Percentiles rank a stretch among this genome's conserved stretches.
Evolutionary conservation across 2,329 filamentous ascomycete genomes (phyloP).

Genomic region (Microcyclosporella mali): DNA sequence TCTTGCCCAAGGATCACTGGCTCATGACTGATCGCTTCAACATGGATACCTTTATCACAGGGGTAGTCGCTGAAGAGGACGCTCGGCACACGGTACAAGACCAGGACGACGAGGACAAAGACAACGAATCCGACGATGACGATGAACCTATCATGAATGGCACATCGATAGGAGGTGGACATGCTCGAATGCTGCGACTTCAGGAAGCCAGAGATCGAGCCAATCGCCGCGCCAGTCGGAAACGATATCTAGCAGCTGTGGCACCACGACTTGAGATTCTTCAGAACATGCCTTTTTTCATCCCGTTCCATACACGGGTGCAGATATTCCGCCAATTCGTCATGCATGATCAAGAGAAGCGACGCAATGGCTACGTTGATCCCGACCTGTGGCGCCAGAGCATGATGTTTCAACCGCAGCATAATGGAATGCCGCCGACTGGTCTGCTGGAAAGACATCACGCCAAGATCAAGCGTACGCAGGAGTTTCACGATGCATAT

Average conservation of each 20-base stretch:
- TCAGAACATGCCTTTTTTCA: constrained; percentile 93
- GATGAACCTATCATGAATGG: constrained; percentile 22
- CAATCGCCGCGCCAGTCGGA: constrained; percentile 60
- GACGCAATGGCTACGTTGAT: constrained; percentile 63
- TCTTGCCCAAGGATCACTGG: constrained; percentile 82
- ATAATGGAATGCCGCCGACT: constrained; percentile 33
- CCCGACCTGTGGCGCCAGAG: constrained; percentile 66
- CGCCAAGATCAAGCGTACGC: constrained; percentile 70
- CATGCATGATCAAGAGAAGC: constrained; percentile 66
- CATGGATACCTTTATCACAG: constrained; percentile 75
- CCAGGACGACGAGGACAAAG: constrained; percentile 55
- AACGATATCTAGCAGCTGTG: constrained; percentile 68
- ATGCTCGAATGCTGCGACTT: constrained; percentile 18
- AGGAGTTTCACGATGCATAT: constrained; percentile 80
- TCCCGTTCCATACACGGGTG: constrained; percentile 86
- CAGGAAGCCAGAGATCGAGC: constrained; percentile 56
- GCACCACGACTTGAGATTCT: constrained; percentile 84
- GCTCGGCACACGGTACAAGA: constrained; percentile 61
- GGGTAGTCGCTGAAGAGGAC: constrained; percentile 84
- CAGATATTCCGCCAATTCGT: constrained; percentile 92
- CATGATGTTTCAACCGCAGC: constrained; percentile 28
- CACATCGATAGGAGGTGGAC: constrained; percentile 26
- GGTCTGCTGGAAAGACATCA: constrained; percentile 52
- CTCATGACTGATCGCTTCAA: constrained; percentile 84
- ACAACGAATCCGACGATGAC: constrained; percentile 41